Evolutionary conservation across 2,329 filamentous ascomycete species (phyloP), one percentile per base, ranked within the genome.

Genomic region (Plenodomus lindquistii): DNA sequence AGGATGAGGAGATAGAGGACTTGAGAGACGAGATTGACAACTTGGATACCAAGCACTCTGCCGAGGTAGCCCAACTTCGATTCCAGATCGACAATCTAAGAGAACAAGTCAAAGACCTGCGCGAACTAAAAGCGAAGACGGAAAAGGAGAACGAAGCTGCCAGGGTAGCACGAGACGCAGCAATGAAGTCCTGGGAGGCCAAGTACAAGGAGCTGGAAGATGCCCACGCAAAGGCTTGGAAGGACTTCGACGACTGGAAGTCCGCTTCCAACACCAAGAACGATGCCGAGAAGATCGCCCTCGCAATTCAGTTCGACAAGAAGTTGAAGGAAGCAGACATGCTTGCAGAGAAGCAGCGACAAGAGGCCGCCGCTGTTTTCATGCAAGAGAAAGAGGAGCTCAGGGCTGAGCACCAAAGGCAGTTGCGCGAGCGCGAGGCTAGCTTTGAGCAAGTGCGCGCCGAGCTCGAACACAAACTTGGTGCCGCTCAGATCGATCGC

Each of bases 1-100:
- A 82, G 59, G 79, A 83, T 40, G 62, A 67, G 40, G 78, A 82
- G 54, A 80, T 83, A 45, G 75, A 78, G 52, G 72, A 75, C 13
- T 57, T 83, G 52, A 78, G 78, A 46, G 73, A 75, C 19, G 79
- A 80, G 57, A 73, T 82, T 59, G 73, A 75, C 37, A 76, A 74
- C 38, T 70, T 78, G 16, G 75, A 77, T 39, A 75, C 75, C 43
- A 77, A 80, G 48, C 77, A 78, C 50, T 77, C 77, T 0, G 73
- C 75, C 38, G 80, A 83, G 55, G 74, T 71, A 42, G 78, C 72
- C 42, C 76, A 79, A 52, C 71, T 83, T 8, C 74, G 77, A 24
- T 68, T 80, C 35, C 77, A 83, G 52, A 72, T 81, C 44, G 77
- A 72, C 13, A 75, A 75, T 40, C 67, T 81, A 27, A 77, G 82